Percentiles rank a stretch among this genome's conserved stretches.
These are phyloP conservation scores for Chlamydomonas incerta DNA, from an alignment of 139 green algal species.

Conservation along the genomic window DNA sequence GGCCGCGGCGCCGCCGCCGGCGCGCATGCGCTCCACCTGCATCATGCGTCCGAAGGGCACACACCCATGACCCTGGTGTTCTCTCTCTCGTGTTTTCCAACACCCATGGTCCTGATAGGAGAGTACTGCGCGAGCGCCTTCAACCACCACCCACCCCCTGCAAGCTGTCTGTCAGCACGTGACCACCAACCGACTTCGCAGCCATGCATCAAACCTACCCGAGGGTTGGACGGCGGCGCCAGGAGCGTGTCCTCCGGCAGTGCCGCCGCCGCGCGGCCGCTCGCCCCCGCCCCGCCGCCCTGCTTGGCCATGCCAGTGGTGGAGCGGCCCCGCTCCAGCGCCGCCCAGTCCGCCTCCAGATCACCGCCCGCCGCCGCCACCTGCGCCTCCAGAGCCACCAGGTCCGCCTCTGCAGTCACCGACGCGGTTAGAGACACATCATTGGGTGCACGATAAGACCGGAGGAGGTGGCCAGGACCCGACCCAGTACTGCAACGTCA, in stretches of 20 bases:
- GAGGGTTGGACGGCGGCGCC: conserved; percentile 18
- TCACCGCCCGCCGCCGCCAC: conserved; percentile 8
- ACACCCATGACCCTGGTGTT: too few species aligned
- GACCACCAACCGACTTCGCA: not conserved
- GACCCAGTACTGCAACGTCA: not conserved
- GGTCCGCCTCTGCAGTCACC: not conserved
- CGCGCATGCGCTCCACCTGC: not conserved
- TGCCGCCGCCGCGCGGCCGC: not conserved
- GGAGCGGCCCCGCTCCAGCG: conserved; percentile 11
- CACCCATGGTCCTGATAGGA: too few species aligned
- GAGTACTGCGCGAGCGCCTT: too few species aligned
- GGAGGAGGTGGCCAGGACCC: too few species aligned
- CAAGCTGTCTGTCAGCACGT: not conserved
- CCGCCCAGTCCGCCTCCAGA: conserved; percentile 31
- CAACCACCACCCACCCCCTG: not conserved
- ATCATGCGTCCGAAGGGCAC: not conserved
- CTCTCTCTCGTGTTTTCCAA: too few species aligned
- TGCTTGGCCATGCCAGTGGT: conserved; percentile 27
- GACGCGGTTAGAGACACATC: not conserved
- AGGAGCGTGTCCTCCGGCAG: conserved; percentile 12
- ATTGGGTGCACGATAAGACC: not conserved
- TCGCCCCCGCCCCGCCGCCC: not conserved
- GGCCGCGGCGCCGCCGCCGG: too few species aligned
- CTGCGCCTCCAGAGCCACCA: not conserved
- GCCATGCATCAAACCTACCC: not conserved